These are phyloP conservation scores for Dictyostelium firmibasis DNA, from an alignment of 78 protist species.

Conservation along the genomic window DNA sequence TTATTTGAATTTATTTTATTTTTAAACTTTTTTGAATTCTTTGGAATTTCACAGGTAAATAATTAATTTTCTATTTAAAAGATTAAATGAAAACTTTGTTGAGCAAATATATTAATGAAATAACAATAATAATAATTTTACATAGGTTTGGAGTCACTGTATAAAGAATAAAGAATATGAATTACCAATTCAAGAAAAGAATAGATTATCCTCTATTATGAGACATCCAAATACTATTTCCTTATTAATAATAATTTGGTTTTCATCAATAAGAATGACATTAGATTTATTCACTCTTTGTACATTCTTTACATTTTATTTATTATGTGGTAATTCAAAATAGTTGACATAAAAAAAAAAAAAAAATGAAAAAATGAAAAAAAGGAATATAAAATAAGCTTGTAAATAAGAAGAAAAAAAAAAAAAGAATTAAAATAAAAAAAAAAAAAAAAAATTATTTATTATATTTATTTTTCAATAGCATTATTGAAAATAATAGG, in stretches of 20 bases:
- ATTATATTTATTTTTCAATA: background rate
- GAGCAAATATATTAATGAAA: too few species aligned
- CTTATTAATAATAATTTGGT: background rate
- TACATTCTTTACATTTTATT: background rate
- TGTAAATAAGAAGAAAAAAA: background rate
- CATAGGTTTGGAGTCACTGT: background rate
- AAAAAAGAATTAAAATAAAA: background rate
- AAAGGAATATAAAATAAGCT: background rate
- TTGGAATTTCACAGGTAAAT: background rate
- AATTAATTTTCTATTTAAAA: background rate
- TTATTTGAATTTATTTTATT: background rate
- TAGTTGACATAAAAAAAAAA: background rate
- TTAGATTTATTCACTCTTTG: background rate
- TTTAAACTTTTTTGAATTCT: constrained; percentile 10
- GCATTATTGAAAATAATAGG: background rate
- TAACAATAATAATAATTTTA: background rate
- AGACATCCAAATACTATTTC: constrained; percentile 18
- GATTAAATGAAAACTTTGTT: too few species aligned
- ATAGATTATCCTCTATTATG: background rate
- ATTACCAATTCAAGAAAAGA: background rate
- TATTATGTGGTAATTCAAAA: background rate
- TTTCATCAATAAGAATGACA: constrained; percentile 4
- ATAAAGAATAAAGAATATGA: background rate
- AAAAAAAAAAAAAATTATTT: background rate
- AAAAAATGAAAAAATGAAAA: background rate